These are phyloP conservation scores for Lasiodiplodia sp. DNA, from an alignment of 2,329 filamentous ascomycete genomes.

Conservation along the genomic window DNA sequence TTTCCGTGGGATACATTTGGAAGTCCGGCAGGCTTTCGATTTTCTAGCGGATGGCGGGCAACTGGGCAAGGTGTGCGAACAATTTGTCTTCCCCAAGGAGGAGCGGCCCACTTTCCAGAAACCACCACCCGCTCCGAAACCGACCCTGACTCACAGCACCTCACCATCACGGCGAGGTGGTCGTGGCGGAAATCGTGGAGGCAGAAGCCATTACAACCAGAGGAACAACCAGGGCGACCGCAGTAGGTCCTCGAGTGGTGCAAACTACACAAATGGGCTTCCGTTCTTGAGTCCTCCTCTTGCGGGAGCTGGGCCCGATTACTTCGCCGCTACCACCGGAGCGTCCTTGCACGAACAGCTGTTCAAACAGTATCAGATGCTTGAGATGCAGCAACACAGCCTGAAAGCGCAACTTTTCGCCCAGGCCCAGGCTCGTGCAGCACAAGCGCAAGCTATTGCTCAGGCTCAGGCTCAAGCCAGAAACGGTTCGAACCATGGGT, in stretches of 20 bases:
- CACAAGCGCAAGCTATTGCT: conserved; percentile 45
- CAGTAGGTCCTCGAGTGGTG: conserved; percentile 65
- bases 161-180: conserved; percentile 58
- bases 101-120: conserved; percentile 66
- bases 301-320: conserved; percentile 48
- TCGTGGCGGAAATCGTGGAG: conserved; percentile 56
- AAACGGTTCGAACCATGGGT: conserved; percentile 29
- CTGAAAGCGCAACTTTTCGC: conserved; percentile 45
- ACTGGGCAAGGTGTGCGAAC: conserved; percentile 82
- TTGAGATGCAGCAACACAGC: conserved; percentile 52
- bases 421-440: conserved; percentile 39
- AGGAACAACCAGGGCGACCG: conserved; percentile 57
- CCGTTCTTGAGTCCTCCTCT: conserved; percentile 54
- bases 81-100: conserved; percentile 83
- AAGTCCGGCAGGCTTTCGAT: conserved; percentile 88
- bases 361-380: conserved; percentile 57
- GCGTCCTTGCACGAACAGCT: conserved; percentile 58
- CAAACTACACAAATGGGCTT: conserved; percentile 51
- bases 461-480: conserved; percentile 35
- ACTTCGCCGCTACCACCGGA: conserved; percentile 49
- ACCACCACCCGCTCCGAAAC: conserved; percentile 59
- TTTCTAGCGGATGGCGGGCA: conserved; percentile 76
- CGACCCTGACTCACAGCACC: conserved; percentile 60
- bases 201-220: conserved; percentile 55
- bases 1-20: conserved; percentile 87